Evolutionary conservation across 148 eudicot genomes (phyloP).

Genomic region (Tetragonia tetragonoides): DNA sequence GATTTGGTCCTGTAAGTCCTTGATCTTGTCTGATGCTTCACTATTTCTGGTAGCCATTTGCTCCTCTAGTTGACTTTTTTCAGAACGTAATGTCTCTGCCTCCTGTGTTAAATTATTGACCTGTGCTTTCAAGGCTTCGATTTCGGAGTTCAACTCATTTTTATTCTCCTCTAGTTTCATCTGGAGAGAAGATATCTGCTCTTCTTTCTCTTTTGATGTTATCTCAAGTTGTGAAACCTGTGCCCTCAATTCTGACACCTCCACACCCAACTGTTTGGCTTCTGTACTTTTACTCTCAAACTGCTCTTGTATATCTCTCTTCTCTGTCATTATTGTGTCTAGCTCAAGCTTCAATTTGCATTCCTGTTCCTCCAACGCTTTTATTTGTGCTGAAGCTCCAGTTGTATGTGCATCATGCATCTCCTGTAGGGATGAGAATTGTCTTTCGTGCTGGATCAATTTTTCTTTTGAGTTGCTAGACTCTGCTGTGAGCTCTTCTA

Average conservation of each 20-base stretch:
- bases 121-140: slow-evolving; percentile 41
- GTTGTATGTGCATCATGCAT: slow-evolving; percentile 36
- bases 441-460: slow-evolving; percentile 38
- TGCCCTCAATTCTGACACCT: slow-evolving; percentile 24
- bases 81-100: slow-evolving; percentile 35
- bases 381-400: slow-evolving; percentile 34
- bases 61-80: slow-evolving; percentile 49
- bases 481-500: slow-evolving; percentile 48
- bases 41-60: slow-evolving; percentile 30
- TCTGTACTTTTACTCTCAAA: slow-evolving; percentile 32
- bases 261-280: slow-evolving; percentile 24
- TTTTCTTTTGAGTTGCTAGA: slow-evolving; percentile 33
- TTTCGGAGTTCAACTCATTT: slow-evolving; percentile 36
- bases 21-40: slow-evolving; percentile 44
- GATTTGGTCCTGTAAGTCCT: slow-evolving; percentile 43
- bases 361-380: slow-evolving; percentile 34
- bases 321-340: slow-evolving; percentile 36
- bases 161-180: slow-evolving; percentile 41
- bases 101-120: slow-evolving; percentile 33
- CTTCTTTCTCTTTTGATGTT: slow-evolving; percentile 43
- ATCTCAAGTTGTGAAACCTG: slow-evolving; percentile 27
- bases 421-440: slow-evolving; percentile 37
- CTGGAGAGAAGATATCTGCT: slow-evolving; percentile 40
- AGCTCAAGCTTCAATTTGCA: slow-evolving; percentile 42
- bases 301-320: slow-evolving; percentile 40